Evolutionary conservation across 1,284 basidiomycete genomes (phyloP).

Genomic region (Cystobasidiaceae sp.): DNA sequence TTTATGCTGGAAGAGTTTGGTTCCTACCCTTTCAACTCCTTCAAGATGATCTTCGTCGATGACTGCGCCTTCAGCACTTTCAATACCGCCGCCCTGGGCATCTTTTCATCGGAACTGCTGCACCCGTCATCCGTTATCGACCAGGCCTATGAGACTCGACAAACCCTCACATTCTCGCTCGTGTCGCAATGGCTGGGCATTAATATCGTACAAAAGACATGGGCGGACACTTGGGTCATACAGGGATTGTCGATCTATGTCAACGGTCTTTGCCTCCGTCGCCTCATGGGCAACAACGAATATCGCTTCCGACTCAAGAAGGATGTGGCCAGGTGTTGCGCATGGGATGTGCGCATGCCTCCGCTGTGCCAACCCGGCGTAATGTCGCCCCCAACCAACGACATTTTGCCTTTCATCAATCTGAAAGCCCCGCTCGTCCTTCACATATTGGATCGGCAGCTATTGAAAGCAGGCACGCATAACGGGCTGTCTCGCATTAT

Average conservation of each 20-base stretch:
- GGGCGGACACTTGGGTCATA: conserved; percentile 93
- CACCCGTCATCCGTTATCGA: conserved; percentile 88
- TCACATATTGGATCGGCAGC: conserved; percentile 86
- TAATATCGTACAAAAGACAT: conserved; percentile 90
- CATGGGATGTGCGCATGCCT: conserved; percentile 80
- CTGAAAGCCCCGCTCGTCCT: conserved; percentile 91
- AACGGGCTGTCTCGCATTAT: conserved; percentile 90
- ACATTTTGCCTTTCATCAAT: conserved; percentile 78
- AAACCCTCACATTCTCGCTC: conserved; percentile 76
- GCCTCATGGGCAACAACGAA: conserved; percentile 91
- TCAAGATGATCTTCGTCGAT: conserved; percentile 94
- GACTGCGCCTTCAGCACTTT: conserved; percentile 72
- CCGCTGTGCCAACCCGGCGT: conserved; percentile 86
- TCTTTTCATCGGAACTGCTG: conserved; percentile 76
- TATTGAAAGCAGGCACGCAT: conserved; percentile 92
- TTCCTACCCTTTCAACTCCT: conserved; percentile 88
- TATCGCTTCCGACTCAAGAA: conserved; percentile 93
- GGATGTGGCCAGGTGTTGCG: conserved; percentile 87
- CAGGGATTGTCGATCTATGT: conserved; percentile 90
- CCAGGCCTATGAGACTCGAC: conserved; percentile 85
- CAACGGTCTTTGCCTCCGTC: conserved; percentile 78
- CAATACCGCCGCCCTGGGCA: conserved; percentile 75
- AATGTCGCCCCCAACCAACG: conserved; percentile 73
- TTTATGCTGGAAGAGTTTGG: conserved; percentile 90
- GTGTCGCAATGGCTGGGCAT: conserved; percentile 97